Evolutionary conservation across 495 filamentous ascomycete species (phyloP).

Genomic region (Hyaloscypha variabilis): DNA sequence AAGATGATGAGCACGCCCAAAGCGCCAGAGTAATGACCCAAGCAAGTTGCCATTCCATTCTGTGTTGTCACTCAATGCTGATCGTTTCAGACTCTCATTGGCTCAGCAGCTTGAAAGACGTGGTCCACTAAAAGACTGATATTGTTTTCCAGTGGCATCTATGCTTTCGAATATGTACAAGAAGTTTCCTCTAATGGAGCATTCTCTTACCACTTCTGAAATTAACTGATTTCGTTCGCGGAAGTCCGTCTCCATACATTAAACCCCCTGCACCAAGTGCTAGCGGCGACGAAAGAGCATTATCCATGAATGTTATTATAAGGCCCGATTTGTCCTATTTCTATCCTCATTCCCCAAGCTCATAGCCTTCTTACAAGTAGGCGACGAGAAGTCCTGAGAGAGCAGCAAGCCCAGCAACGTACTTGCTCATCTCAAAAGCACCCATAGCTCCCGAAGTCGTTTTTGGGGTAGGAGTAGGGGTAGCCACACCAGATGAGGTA

Average conservation of each 20-base stretch:
- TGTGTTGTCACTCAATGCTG: neutral
- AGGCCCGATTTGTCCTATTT: neutral
- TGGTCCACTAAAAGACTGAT: neutral
- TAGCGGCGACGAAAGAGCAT: neutral
- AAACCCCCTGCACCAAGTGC: neutral
- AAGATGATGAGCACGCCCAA: neutral
- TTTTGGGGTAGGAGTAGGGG: conserved; percentile 4
- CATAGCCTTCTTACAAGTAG: conserved; percentile 5
- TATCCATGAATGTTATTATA: neutral
- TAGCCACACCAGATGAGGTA: neutral
- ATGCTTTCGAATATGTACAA: neutral
- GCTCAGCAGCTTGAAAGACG: neutral
- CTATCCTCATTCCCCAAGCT: conserved; percentile 1
- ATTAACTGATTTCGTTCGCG: neutral
- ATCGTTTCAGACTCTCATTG: neutral
- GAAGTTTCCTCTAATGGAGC: neutral
- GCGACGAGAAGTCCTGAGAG: conserved; percentile 21
- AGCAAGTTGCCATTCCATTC: neutral
- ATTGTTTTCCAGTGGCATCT: neutral
- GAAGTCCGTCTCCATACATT: neutral
- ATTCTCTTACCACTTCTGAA: neutral
- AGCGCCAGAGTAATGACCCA: neutral
- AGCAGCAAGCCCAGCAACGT: conserved; percentile 16
- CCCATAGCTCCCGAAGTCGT: conserved; percentile 11
- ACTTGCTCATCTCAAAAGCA: conserved; percentile 12